phyloP scores from a whole-genome alignment of 2,329 filamentous ascomycete species.

The Phyllosticta citrichinensis region DNA sequence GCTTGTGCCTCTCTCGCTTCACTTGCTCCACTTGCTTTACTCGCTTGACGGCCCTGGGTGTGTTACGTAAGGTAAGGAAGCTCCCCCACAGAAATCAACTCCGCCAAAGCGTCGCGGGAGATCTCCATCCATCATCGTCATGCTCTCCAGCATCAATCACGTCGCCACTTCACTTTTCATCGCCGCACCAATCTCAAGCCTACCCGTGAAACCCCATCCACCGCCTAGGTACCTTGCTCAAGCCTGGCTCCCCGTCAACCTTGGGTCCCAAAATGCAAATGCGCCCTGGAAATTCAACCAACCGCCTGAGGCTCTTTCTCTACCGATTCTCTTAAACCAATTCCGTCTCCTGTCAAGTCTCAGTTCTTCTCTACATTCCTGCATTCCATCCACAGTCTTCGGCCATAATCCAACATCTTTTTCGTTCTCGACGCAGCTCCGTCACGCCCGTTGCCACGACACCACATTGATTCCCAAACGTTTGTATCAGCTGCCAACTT shows the following conservation, averaged over 20 bases:
- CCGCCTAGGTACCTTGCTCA: not conserved
- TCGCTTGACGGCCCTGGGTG: no score
- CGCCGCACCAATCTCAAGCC: not conserved
- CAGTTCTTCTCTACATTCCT: not conserved
- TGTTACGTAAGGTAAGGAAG: no score
- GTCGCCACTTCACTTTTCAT: not conserved
- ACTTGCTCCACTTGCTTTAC: no score
- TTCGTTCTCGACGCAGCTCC: not conserved
- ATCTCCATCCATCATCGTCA: not conserved
- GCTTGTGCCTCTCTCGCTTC: no score
- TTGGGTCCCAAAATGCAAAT: not conserved
- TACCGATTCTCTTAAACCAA: not conserved
- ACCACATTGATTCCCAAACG: not conserved
- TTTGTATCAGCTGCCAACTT: not conserved
- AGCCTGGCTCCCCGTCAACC: not conserved
- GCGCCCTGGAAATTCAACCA: not conserved
- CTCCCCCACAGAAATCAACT: no score
- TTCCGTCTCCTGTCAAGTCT: not conserved
- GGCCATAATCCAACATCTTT: not conserved
- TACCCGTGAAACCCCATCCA: not conserved
- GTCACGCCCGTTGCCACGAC: not conserved
- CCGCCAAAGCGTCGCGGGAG: not conserved
- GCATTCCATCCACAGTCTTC: not conserved
- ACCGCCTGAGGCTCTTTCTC: not conserved
- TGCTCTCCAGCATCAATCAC: not conserved